phyloP scores from a whole-genome alignment of 768 basidiomycete genomes.

The Amanita jacksonii region DNA sequence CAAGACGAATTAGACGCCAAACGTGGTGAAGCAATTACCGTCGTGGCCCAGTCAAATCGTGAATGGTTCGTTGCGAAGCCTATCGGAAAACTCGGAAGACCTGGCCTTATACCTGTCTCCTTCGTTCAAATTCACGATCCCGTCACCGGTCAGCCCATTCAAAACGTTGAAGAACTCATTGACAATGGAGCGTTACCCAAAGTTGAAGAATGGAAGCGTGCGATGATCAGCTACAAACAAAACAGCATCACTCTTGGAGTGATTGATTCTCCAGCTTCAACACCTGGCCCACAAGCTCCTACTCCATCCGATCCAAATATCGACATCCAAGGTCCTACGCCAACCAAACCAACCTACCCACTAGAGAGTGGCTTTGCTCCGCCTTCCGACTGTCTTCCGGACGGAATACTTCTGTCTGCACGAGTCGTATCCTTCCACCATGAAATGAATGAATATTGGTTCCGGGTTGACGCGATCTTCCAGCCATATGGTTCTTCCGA shows the following conservation, averaged over 20 bases:
- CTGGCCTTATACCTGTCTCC: slow-evolving; percentile 92
- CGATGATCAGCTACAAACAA: slow-evolving; percentile 92
- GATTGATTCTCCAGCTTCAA: slow-evolving; percentile 50
- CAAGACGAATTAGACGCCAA: slow-evolving; percentile 95
- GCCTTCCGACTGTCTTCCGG: slow-evolving; percentile 47
- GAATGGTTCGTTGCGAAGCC: slow-evolving; percentile 99
- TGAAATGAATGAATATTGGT: slow-evolving; percentile 97
- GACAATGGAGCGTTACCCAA: slow-evolving; percentile 83
- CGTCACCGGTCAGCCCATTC: slow-evolving; percentile 67
- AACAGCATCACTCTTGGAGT: slow-evolving; percentile 92
- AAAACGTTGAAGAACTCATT: slow-evolving; percentile 70
- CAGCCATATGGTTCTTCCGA: slow-evolving; percentile 68
- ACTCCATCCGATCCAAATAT: slow-evolving; percentile 12
- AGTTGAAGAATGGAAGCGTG: slow-evolving; percentile 99
- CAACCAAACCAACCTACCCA: slow-evolving; percentile 16
- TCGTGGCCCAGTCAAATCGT: slow-evolving; percentile 98
- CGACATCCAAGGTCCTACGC: slow-evolving; percentile 19
- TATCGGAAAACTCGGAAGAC: slow-evolving; percentile 88
- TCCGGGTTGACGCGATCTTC: slow-evolving; percentile 84
- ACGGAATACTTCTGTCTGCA: slow-evolving; percentile 79
- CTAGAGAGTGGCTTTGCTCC: slow-evolving; percentile 26
- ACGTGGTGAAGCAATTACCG: slow-evolving; percentile 87
- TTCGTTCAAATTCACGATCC: slow-evolving; percentile 98
- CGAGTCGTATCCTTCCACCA: slow-evolving; percentile 95
- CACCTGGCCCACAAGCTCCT: slow-evolving; percentile 31